phyloP scores from a whole-genome alignment of 179 eudicot species.

The Beta corolliflora region DNA sequence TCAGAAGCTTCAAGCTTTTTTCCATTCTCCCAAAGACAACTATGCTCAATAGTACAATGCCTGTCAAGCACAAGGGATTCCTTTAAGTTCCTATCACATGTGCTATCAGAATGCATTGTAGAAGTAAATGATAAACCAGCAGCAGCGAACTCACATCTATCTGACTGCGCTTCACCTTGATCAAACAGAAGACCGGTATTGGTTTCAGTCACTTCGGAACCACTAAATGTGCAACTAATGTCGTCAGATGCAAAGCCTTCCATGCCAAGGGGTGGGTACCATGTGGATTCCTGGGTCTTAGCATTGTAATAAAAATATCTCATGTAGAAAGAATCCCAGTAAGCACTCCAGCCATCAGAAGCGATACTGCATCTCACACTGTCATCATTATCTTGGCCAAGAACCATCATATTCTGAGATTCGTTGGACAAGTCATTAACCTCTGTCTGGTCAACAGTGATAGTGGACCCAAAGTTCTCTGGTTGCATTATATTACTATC shows the following conservation, averaged over 20 bases:
- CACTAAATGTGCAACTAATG: constrained; percentile 22
- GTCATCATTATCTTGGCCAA: constrained; percentile 30
- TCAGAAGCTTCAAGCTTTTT: background rate
- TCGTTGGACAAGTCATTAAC: constrained; percentile 24
- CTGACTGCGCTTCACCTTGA: constrained; percentile 26
- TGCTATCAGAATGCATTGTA: constrained; percentile 5
- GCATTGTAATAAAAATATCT: constrained; percentile 67
- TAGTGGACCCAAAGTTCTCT: constrained; percentile 30
- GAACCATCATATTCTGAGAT: constrained; percentile 28
- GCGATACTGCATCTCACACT: constrained; percentile 22
- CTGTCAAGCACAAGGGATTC: constrained; percentile 24
- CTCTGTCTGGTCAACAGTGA: constrained; percentile 28
- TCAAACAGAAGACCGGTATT: constrained; percentile 25
- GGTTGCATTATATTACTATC: constrained; percentile 25
- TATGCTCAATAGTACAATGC: background rate
- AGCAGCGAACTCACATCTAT: constrained; percentile 22
- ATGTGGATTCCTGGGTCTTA: constrained; percentile 60
- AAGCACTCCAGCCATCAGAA: constrained; percentile 60
- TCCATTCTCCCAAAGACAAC: background rate
- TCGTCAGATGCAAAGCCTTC: constrained; percentile 47
- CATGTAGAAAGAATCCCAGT: constrained; percentile 68
- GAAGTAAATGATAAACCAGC: constrained; percentile 21
- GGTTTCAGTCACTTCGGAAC: constrained; percentile 30
- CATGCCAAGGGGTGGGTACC: constrained; percentile 88
- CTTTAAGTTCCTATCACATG: constrained; percentile 6